phyloP scores from a whole-genome alignment of 768 basidiomycete species.

The Lenzites betulinus region DNA sequence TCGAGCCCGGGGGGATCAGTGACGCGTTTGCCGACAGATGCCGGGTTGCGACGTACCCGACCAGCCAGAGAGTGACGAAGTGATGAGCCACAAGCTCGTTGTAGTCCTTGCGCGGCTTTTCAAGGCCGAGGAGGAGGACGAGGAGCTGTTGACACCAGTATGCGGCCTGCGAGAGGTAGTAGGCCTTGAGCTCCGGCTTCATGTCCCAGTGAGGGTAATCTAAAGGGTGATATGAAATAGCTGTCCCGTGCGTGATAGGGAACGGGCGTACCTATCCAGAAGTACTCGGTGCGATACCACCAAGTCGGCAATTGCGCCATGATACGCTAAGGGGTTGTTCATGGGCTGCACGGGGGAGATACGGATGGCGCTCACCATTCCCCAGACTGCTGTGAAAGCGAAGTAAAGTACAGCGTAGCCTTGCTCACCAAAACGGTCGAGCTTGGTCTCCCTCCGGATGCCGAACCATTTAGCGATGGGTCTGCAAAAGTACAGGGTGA shows the following conservation, averaged over 20 bases:
- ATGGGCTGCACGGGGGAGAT: not conserved
- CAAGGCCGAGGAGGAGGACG: constrained; percentile 79
- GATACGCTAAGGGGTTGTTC: constrained; percentile 53
- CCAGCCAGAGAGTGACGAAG: constrained; percentile 90
- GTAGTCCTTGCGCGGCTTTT: constrained; percentile 95
- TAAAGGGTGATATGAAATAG: constrained; percentile 28
- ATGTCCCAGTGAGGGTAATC: constrained; percentile 92
- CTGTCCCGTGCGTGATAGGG: not conserved
- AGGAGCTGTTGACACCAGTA: constrained; percentile 96
- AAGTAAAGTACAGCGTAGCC: constrained; percentile 88
- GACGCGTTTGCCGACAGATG: not conserved
- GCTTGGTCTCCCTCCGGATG: constrained; percentile 63
- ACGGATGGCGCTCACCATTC: constrained; percentile 59
- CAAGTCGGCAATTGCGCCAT: constrained; percentile 82
- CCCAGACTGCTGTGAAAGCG: constrained; percentile 65
- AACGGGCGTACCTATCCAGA: constrained; percentile 71
- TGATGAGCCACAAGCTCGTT: constrained; percentile 88
- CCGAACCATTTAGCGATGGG: constrained; percentile 74
- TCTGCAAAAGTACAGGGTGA: constrained; percentile 63
- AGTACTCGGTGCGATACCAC: constrained; percentile 82
- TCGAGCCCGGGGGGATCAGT: not conserved
- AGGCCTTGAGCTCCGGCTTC: constrained; percentile 80
- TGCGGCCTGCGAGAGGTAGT: constrained; percentile 90
- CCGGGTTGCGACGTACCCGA: constrained; percentile 59
- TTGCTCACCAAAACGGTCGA: constrained; percentile 90